These are phyloP conservation scores for Oryza glumipatula DNA, from an alignment of 176 grass and related monocot species.

Conservation along the genomic window DNA sequence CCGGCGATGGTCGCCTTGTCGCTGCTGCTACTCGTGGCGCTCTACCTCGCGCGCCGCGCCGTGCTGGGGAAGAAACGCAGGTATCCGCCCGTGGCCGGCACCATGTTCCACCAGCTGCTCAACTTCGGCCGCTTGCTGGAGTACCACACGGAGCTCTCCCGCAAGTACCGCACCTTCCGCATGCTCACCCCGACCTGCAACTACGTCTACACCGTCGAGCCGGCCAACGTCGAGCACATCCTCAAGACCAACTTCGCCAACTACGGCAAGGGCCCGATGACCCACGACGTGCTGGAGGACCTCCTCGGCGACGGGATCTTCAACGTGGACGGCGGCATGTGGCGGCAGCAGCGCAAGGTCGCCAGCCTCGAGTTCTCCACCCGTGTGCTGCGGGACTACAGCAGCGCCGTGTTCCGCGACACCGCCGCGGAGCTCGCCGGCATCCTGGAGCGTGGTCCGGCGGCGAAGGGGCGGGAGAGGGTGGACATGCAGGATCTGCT, in stretches of 20 bases:
- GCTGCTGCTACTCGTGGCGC: neutral
- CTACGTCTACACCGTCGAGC: slow-evolving; percentile 77
- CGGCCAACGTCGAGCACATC: slow-evolving; percentile 70
- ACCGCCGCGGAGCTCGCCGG: slow-evolving; percentile 56
- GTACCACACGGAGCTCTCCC: slow-evolving; percentile 52
- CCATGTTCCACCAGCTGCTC: slow-evolving; percentile 59
- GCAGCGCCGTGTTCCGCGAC: slow-evolving; percentile 66
- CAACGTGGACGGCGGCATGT: slow-evolving; percentile 69
- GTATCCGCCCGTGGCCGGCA: slow-evolving; percentile 64
- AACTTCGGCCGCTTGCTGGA: slow-evolving; percentile 60
- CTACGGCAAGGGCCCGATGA: slow-evolving; percentile 68
- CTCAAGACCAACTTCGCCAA: slow-evolving; percentile 88
- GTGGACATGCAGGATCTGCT: slow-evolving; percentile 66
- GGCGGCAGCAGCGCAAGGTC: slow-evolving; percentile 84
- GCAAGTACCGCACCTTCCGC: slow-evolving; percentile 70
- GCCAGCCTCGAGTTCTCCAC: slow-evolving; percentile 76
- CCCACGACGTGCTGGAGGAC: slow-evolving; percentile 47
- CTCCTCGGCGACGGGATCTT: slow-evolving; percentile 90
- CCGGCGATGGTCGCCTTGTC: slow-evolving; percentile 12
- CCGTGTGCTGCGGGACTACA: slow-evolving; percentile 68
- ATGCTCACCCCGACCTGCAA: slow-evolving; percentile 56
- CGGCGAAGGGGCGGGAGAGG: slow-evolving; percentile 20
- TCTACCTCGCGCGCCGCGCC: slow-evolving; percentile 29
- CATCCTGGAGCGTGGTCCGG: slow-evolving; percentile 24
- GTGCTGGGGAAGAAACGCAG: slow-evolving; percentile 27